Percentiles rank a stretch among this genome's conserved stretches.
These are phyloP conservation scores for Candida albicans DNA, from an alignment of 1,139 yeast species.

Conservation along the genomic window DNA sequence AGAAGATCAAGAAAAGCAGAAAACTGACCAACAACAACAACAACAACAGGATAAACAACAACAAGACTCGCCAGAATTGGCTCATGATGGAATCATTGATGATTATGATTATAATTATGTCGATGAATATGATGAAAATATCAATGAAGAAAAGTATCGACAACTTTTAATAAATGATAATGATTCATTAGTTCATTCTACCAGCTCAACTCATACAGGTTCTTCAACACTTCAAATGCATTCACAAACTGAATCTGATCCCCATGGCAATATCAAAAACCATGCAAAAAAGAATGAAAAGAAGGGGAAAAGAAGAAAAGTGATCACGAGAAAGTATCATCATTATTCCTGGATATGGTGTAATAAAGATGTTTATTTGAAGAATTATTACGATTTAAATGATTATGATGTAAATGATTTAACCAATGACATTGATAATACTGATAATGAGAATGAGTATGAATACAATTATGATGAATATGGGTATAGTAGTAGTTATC, in stretches of 20 bases:
- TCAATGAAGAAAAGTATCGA: no score
- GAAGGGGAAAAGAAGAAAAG: no score
- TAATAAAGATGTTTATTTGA: constrained; percentile 33
- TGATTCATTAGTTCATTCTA: constrained; percentile 4
- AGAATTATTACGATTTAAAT: constrained; percentile 27
- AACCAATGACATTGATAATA: neutral
- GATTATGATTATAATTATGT: no score
- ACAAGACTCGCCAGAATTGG: no score
- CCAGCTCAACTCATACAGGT: constrained; percentile 2
- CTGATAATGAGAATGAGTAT: neutral
- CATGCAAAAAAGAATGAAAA: no score
- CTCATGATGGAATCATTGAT: no score
- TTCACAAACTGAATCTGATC: no score
- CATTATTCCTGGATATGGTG: constrained; percentile 40
- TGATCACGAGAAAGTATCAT: constrained; percentile 1
- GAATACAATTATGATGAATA: no score
- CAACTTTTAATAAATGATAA: neutral
- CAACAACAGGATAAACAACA: no score
- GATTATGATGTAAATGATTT: constrained; percentile 15
- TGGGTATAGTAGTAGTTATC: no score
- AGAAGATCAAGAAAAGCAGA: constrained; percentile 3
- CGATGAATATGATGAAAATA: no score
- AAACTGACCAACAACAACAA: neutral
- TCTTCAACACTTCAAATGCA: neutral
- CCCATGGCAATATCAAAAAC: no score